Conservation (phyloP, 768 basidiomycete genomes). For the Naganishia vishniacii region DNA sequence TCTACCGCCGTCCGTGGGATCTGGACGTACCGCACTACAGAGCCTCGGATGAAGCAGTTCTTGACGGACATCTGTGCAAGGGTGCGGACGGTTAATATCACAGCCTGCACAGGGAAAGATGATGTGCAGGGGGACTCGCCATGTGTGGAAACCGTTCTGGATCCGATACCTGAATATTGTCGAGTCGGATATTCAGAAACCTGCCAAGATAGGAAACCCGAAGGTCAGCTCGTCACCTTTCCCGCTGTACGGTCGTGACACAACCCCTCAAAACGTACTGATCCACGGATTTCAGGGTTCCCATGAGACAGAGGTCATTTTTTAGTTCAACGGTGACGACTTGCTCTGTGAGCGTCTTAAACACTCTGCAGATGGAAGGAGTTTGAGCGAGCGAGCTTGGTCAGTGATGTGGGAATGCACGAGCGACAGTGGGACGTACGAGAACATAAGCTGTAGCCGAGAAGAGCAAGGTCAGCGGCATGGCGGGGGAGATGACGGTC, state of each 20-base stretch:
- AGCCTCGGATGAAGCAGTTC: constrained; percentile 98
- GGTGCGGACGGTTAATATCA: not conserved
- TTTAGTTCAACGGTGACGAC: constrained; percentile 95
- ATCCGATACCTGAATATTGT: constrained; percentile 86
- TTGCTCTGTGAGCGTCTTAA: constrained; percentile 98
- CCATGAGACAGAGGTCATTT: constrained; percentile 95
- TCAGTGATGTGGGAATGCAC: not conserved
- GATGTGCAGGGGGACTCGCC: constrained; percentile 52
- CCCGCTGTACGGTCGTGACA: no score
- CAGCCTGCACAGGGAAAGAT: not conserved
- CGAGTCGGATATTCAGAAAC: constrained; percentile 83
- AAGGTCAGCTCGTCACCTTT: no score
- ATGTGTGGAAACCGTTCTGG: constrained; percentile 94
- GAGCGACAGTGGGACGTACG: constrained; percentile 13
- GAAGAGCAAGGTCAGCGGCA: not conserved
- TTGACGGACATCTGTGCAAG: constrained; percentile 83
- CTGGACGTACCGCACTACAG: constrained; percentile 95
- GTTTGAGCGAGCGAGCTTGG: no score
- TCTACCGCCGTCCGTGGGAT: constrained; percentile 88
- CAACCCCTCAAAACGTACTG: no score
- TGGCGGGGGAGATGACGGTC: not conserved
- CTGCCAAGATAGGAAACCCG: constrained; percentile 26
- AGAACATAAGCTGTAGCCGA: constrained; percentile 30
- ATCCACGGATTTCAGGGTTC: constrained; percentile 93
- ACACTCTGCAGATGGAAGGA: constrained; percentile 70